phyloP scores from a whole-genome alignment of 1,139 yeast genomes.

The Suhomyces taliae region DNA sequence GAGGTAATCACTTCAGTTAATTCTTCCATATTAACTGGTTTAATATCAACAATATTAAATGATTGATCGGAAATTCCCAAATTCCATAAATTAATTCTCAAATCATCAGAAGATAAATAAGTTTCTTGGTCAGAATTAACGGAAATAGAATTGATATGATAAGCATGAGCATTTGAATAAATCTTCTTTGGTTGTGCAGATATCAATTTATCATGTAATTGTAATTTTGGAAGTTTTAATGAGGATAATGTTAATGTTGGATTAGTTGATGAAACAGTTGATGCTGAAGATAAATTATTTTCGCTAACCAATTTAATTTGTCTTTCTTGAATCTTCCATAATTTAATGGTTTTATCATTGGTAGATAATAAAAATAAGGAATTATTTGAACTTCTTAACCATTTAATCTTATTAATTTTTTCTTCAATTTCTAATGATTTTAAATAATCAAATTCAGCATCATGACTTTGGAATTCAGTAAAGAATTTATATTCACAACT shows the following conservation, averaged over 20 bases:
- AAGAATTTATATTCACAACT: conserved; percentile 90
- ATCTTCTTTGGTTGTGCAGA: conserved; percentile 93
- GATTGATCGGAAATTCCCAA: conserved; percentile 92
- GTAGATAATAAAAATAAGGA: conserved; percentile 89
- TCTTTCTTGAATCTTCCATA: conserved; percentile 95
- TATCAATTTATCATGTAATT: conserved; percentile 89
- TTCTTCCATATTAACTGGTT: conserved; percentile 98
- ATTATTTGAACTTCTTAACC: conserved; percentile 87
- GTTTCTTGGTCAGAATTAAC: conserved; percentile 97
- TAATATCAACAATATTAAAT: conserved; percentile 95
- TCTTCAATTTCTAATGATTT: conserved; percentile 97
- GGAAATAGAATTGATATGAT: conserved; percentile 94
- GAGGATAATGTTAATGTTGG: conserved; percentile 20
- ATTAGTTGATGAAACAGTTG: conserved; percentile 15
- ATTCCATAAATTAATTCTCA: conserved; percentile 95
- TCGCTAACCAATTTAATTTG: conserved; percentile 90
- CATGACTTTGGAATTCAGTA: conserved; percentile 98
- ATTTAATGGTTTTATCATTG: conserved; percentile 94
- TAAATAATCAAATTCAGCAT: conserved; percentile 96
- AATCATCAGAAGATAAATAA: conserved; percentile 88
- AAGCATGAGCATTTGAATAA: conserved; percentile 95
- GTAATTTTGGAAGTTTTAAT: conserved; percentile 80
- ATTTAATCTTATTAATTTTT: conserved; percentile 94
- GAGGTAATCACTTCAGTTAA: conserved; percentile 97
- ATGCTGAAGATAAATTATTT: conserved; percentile 49